Conservation (phyloP, 768 basidiomycete species). For the Podaxis sp. region DNA sequence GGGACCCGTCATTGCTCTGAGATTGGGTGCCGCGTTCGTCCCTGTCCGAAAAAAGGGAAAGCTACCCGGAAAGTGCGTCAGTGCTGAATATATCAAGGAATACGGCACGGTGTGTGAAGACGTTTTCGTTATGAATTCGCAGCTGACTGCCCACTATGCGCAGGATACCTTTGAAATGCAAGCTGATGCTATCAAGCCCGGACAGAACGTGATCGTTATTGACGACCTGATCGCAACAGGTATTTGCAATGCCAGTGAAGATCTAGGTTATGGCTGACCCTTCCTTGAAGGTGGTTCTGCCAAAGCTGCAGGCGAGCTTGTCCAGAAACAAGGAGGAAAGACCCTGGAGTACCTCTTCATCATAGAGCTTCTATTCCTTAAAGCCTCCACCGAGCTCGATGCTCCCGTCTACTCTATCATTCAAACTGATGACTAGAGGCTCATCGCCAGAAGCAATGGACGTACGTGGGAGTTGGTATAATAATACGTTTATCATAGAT, state of each 20-base stretch:
- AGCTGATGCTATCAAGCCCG: slow-evolving; percentile 72
- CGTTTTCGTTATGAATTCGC: background rate
- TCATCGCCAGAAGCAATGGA: no score
- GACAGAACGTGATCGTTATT: slow-evolving; percentile 81
- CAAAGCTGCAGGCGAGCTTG: slow-evolving; percentile 85
- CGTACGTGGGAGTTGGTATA: no score
- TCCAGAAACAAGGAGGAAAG: slow-evolving; percentile 76
- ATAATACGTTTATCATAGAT: background rate
- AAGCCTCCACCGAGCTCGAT: slow-evolving; percentile 72
- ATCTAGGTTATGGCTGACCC: background rate
- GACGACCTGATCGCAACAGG: slow-evolving; percentile 98
- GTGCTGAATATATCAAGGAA: slow-evolving; percentile 84
- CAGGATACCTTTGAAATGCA: slow-evolving; percentile 98
- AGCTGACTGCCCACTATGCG: background rate
- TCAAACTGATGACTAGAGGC: slow-evolving; percentile 56
- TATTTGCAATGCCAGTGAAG: slow-evolving; percentile 18
- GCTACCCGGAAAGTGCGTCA: slow-evolving; percentile 81
- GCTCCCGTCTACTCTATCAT: slow-evolving; percentile 89
- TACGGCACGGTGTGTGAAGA: slow-evolving; percentile 68
- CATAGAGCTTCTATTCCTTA: slow-evolving; percentile 75
- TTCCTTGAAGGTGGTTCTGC: slow-evolving; percentile 77
- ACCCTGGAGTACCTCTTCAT: slow-evolving; percentile 94
- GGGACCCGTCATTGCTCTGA: slow-evolving; percentile 86
- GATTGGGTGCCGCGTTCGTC: slow-evolving; percentile 91
- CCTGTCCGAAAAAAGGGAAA: slow-evolving; percentile 94